Conservation (phyloP, 139 green algal species). For the Coelastrella sp. region DNA sequence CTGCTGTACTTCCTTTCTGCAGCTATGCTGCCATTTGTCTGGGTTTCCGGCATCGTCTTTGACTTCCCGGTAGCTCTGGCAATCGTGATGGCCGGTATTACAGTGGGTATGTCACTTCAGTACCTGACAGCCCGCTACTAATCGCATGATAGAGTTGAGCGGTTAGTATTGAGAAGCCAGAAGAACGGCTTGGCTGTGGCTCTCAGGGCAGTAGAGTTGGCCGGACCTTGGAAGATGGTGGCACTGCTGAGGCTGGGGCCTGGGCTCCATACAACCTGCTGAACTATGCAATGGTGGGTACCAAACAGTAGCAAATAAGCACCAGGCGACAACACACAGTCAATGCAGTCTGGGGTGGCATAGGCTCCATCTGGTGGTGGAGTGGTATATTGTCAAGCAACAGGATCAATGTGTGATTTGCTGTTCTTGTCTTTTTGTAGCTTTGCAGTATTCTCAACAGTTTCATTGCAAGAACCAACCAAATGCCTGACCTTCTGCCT, state of each 20-base stretch:
- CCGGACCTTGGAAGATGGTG: constrained; percentile 42
- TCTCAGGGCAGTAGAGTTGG: constrained; percentile 20
- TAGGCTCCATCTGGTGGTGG: too few species aligned
- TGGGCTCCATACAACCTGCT: constrained; percentile 18
- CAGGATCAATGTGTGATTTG: too few species aligned
- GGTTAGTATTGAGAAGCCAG: neutral
- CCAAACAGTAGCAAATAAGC: neutral
- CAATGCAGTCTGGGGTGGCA: too few species aligned
- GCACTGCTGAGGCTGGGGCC: constrained; percentile 44
- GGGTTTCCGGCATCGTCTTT: constrained; percentile 37
- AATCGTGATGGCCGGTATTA: constrained; percentile 8
- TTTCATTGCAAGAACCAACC: too few species aligned
- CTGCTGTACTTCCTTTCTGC: neutral
- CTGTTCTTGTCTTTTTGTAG: too few species aligned
- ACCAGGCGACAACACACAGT: too few species aligned
- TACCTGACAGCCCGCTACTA: constrained; percentile 5
- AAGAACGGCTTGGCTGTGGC: constrained; percentile 7
- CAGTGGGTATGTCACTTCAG: constrained; percentile 21
- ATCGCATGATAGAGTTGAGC: neutral
- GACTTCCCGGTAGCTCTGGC: neutral
- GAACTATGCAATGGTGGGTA: constrained; percentile 11
- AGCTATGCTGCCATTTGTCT: constrained; percentile 30
- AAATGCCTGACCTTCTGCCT: too few species aligned
- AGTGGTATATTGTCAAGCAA: too few species aligned
- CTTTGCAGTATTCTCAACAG: too few species aligned